These are phyloP conservation scores for Komagataella phaffii DNA, from an alignment of 805 yeast species.

Conservation along the genomic window DNA sequence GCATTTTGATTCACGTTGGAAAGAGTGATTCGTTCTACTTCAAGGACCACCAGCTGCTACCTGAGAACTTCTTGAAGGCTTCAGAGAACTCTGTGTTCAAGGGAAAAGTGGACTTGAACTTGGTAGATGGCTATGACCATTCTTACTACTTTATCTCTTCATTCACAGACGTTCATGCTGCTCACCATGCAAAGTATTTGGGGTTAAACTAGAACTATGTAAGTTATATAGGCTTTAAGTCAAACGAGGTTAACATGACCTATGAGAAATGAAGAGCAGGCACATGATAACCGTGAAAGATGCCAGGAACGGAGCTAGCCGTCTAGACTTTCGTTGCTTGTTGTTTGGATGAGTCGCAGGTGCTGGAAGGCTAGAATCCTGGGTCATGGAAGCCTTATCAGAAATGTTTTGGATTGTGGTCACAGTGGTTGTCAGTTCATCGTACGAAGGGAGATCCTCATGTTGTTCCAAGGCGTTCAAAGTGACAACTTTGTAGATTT, in stretches of 20 bases:
- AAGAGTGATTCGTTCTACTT: slow-evolving; percentile 59
- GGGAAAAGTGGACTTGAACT: slow-evolving; percentile 42
- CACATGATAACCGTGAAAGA: not conserved
- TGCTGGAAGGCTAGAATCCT: not conserved
- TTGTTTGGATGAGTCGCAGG: not conserved
- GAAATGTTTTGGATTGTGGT: not conserved
- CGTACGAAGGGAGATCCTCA: not conserved
- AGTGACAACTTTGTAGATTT: slow-evolving; percentile 15
- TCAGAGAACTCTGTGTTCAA: slow-evolving; percentile 43
- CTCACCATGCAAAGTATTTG: slow-evolving; percentile 59
- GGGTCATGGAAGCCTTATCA: not conserved
- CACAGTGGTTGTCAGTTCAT: not conserved
- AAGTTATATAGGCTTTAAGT: not conserved
- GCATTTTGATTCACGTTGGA: slow-evolving; percentile 76
- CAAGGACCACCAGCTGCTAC: slow-evolving; percentile 43
- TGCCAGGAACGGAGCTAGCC: too few species aligned
- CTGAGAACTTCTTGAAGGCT: slow-evolving; percentile 56
- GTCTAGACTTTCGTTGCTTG: too few species aligned
- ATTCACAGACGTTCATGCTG: slow-evolving; percentile 73
- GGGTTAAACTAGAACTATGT: slow-evolving; percentile 9
- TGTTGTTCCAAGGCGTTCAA: slow-evolving; percentile 1
- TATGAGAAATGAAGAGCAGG: not conserved
- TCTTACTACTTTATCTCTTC: slow-evolving; percentile 76
- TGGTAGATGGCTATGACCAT: slow-evolving; percentile 83
- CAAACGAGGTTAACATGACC: not conserved